Conservation (phyloP, 805 yeast genomes). For the Saccharomycopsis fermentans region DNA sequence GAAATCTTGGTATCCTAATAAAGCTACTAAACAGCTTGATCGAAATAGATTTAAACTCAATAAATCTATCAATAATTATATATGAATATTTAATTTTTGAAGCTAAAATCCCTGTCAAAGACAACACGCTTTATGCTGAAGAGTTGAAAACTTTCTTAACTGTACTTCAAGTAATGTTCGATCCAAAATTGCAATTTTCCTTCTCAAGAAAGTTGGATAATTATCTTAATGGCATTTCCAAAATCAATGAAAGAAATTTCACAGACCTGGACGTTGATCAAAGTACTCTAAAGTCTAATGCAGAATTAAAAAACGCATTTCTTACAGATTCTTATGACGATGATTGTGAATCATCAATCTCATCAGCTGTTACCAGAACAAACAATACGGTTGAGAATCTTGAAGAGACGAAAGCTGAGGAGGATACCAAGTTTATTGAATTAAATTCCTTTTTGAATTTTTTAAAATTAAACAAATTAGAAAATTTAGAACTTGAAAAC, state of each 20-base stretch:
- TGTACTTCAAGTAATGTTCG: not conserved
- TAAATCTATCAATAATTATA: not conserved
- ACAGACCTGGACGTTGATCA: not conserved
- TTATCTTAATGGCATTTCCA: not conserved
- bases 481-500: not conserved
- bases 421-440: not conserved
- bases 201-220: not conserved
- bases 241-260: not conserved
- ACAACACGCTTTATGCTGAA: not conserved
- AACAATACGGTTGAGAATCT: not conserved
- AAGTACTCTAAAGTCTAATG: not conserved
- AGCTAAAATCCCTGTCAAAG: not conserved
- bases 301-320: not conserved
- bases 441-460: not conserved
- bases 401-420: not conserved
- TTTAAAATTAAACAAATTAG: not conserved
- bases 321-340: not conserved
- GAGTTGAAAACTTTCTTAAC: not conserved
- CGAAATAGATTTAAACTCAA: not conserved
- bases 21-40: not conserved
- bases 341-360: not conserved
- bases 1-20: not conserved
- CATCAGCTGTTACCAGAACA: not conserved
- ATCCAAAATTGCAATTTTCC: not conserved
- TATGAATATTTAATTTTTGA: not conserved